A percentile compares a stretch with the other conserved stretches of the same genome.
phyloP scores from a whole-genome alignment of 257 asterid genomes.

The Solanum virginianum region DNA sequence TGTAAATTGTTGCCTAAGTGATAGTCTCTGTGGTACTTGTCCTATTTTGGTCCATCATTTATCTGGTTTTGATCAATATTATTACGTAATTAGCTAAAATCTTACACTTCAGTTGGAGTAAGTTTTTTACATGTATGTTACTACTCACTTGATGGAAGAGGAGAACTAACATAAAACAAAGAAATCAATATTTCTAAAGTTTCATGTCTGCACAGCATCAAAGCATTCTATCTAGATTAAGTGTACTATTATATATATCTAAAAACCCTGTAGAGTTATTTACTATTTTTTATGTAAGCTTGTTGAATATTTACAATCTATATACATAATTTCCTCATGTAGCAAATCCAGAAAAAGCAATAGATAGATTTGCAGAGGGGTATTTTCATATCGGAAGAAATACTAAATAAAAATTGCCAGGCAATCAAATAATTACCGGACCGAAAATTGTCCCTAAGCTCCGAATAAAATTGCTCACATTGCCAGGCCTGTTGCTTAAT shows the following conservation, averaged over 20 bases:
- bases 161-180: not conserved
- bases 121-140: not conserved
- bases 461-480: conserved; percentile 20
- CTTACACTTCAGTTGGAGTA: not conserved
- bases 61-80: not conserved
- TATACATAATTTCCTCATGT: not conserved
- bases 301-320: not conserved
- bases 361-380: not conserved
- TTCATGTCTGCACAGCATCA: not conserved
- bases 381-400: not conserved
- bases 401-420: not conserved
- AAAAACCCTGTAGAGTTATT: not conserved
- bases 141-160: not conserved
- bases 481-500: conserved; percentile 16
- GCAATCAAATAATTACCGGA: conserved; percentile 7
- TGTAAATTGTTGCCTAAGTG: not conserved
- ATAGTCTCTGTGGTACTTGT: not conserved
- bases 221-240: not conserved
- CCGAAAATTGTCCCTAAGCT: conserved; percentile 9
- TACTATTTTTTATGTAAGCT: not conserved
- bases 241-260: not conserved
- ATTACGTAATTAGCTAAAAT: not conserved
- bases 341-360: not conserved
- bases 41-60: not conserved
- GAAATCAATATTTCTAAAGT: not conserved